A percentile compares a stretch with the other conserved stretches of the same genome.
phyloP scores from a whole-genome alignment of 805 yeast genomes.

The Nakazawaea ishiwadae region DNA sequence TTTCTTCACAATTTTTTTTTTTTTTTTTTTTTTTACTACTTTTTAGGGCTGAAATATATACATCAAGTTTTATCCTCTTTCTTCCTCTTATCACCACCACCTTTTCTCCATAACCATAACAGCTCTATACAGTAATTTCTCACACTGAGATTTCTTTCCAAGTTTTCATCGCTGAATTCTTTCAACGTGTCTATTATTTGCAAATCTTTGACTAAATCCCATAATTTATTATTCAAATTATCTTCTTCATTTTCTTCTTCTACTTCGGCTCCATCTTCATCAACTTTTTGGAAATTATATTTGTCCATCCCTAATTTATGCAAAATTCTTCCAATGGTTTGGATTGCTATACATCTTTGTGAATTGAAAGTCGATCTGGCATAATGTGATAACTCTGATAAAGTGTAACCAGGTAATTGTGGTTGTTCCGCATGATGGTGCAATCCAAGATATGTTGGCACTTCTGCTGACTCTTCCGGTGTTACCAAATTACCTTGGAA shows the following conservation, averaged over 20 bases:
- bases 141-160: conserved; percentile 65
- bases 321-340: conserved; percentile 80
- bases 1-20: too few relatives aligned
- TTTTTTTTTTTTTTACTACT: too few relatives aligned
- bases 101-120: conserved; percentile 78
- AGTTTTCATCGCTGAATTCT: conserved; percentile 62
- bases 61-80: too few relatives aligned
- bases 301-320: conserved; percentile 69
- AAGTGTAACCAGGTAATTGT: conserved; percentile 86
- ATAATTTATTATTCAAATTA: conserved; percentile 50
- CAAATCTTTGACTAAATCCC: conserved; percentile 66
- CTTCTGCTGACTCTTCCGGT: conserved; percentile 29
- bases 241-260: conserved; percentile 28
- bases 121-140: conserved; percentile 85
- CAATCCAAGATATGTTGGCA: conserved; percentile 62
- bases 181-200: conserved; percentile 61
- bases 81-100: conserved; percentile 34
- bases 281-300: conserved; percentile 31
- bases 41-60: too few relatives aligned
- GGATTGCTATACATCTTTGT: conserved; percentile 83
- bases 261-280: conserved; percentile 26
- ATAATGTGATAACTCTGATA: conserved; percentile 75
- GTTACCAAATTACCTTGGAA: conserved; percentile 75
- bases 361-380: conserved; percentile 76
- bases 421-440: conserved; percentile 93